Base-by-base conservation (phyloP, 176 grass and related monocot genomes). In the Olyra latifolia region DNA sequence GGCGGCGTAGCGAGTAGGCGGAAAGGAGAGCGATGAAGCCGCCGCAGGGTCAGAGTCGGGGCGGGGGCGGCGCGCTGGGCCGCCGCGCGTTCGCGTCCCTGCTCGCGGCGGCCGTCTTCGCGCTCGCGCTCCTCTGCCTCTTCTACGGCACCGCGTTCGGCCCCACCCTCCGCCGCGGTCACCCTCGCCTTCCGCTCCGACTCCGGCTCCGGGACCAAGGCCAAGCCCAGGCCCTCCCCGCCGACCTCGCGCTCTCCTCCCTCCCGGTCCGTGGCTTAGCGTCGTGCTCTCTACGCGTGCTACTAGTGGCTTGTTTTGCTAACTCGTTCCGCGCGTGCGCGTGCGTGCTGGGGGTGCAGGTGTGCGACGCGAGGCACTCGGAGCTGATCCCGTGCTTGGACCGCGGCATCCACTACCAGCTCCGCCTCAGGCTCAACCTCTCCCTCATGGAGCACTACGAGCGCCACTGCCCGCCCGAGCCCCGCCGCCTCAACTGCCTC, bases 371-470 rank as follows among this genome's bases (percentile, higher is more conserved):
- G 81, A 62, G 47, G 85, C 76, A 87, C 55, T 95, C 84, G 47
- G 92, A 95, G 73, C 84, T 95, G 81, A 91, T 95, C 74, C 92
- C 92, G 8, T 95, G 92, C 70, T 25, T 89, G 84, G 92, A 95
- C 70, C 81, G 92, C 50, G 68, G 62, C 22, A 83, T 95, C 60
- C 87, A 87, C 74, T 79, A 85, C 92, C 87, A 79, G 73, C 89
- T 91, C 55, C 90, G 80, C 41, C 81, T 95, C 63, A 81, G 83
- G 56, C 81, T 95, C 47, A 87, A 95, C 82, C 68, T 91, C 80
- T 82, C 87, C 66, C 87, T 89, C 59, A 95, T 91, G 92, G 89
- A 95, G 72, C 92, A 95, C 79, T 95, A 95, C 69, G 92, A 95
- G 80, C 89, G 92, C 62, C 92, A 95, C 74, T 95, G 92, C 78